Conservation (phyloP, 2,329 filamentous ascomycete species). For the Pyricularia pennisetigena region DNA sequence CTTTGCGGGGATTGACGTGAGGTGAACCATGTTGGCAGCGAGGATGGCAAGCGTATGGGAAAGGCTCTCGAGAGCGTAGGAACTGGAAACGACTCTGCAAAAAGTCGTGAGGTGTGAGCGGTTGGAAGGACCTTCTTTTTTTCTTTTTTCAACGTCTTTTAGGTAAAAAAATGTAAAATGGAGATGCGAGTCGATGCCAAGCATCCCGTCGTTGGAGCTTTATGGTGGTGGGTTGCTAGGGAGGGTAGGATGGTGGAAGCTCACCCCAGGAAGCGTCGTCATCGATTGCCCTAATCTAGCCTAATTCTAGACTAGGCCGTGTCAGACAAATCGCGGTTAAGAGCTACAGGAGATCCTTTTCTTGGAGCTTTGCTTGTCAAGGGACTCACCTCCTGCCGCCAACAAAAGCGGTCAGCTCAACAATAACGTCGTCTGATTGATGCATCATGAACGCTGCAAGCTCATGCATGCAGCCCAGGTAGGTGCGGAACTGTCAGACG, state of each 20-base stretch:
- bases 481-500: neutral
- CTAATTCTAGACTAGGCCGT: neutral
- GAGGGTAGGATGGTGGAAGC: neutral
- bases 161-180: neutral
- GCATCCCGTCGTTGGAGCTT: neutral
- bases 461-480: neutral
- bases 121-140: too few relatives aligned
- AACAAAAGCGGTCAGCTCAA: neutral
- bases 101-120: too few relatives aligned
- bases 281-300: neutral
- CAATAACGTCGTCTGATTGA: neutral
- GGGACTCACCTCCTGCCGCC: too few relatives aligned
- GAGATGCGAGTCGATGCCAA: neutral
- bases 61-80: neutral
- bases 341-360: neutral
- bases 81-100: neutral
- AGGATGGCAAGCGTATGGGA: neutral
- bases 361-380: too few relatives aligned
- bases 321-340: neutral
- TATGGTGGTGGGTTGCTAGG: too few relatives aligned
- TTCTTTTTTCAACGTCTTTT: too few relatives aligned
- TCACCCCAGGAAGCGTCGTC: neutral
- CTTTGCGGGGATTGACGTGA: slow-evolving; percentile 24
- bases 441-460: neutral
- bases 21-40: slow-evolving; percentile 2